Conservation (phyloP, 192 early-diverging fungal genomes). For the Coemansia sp. region DNA sequence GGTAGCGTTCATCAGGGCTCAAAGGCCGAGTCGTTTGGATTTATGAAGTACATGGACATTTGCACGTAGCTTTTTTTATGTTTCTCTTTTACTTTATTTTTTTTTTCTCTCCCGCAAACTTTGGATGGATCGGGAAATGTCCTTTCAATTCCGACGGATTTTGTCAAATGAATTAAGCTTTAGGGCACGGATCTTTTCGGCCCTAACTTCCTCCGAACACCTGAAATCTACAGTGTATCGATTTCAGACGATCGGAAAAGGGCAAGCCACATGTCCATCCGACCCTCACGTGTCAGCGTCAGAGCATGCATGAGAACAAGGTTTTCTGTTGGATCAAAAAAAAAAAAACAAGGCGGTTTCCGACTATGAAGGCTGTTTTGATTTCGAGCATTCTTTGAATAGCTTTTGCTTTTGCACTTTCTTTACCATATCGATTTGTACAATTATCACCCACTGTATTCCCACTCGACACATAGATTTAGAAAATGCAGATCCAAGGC, state of each 20-base stretch:
- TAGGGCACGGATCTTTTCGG: neutral
- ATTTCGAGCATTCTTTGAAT: neutral
- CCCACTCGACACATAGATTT: neutral
- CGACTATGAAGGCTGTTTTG: neutral
- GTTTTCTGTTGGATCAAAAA: neutral
- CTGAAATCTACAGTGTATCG: neutral
- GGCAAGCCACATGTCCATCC: neutral
- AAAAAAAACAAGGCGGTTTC: neutral
- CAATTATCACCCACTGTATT: neutral
- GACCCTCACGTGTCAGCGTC: neutral
- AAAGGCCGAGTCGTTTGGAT: slow-evolving; percentile 20
- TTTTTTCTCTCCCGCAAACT: too few species aligned
- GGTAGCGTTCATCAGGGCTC: slow-evolving; percentile 11
- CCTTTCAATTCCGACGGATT: too few species aligned
- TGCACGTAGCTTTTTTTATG: neutral
- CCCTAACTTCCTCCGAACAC: neutral
- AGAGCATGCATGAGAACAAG: too few species aligned
- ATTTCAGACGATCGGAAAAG: neutral
- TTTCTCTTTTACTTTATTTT: neutral
- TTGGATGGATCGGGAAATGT: neutral
- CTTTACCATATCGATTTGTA: neutral
- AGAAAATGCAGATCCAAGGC: slow-evolving; percentile 42
- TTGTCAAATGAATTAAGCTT: neutral
- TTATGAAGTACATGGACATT: slow-evolving; percentile 2
- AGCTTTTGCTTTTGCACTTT: neutral